These are phyloP conservation scores for Circinella umbellata DNA, from an alignment of 371 early-diverging fungal species.

Conservation along the genomic window DNA sequence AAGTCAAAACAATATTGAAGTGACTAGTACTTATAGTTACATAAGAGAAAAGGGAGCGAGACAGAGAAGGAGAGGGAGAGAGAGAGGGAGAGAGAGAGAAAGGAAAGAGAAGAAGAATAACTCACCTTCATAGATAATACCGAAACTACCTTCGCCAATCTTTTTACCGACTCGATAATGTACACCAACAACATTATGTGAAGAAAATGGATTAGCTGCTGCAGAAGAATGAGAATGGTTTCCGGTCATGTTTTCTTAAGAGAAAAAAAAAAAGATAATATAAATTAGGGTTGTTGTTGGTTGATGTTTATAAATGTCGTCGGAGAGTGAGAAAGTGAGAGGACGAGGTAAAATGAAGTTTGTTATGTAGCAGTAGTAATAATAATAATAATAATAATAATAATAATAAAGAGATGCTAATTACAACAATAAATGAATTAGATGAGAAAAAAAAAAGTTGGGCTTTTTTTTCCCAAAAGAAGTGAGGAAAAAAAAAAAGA, in stretches of 20 bases:
- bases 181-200: slow-evolving; percentile 77
- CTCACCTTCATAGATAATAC: slow-evolving; percentile 94
- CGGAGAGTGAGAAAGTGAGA: slow-evolving; percentile 23
- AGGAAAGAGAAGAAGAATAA: slow-evolving; percentile 13
- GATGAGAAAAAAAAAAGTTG: too few relatives aligned
- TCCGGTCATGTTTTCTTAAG: slow-evolving; percentile 13
- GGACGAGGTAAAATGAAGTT: not conserved
- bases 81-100: not conserved
- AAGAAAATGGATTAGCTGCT: slow-evolving; percentile 22
- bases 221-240: slow-evolving; percentile 26
- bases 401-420: too few relatives aligned
- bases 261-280: not conserved
- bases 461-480: too few relatives aligned
- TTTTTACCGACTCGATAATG: slow-evolving; percentile 91
- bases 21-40: too few relatives aligned
- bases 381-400: too few relatives aligned
- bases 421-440: not conserved
- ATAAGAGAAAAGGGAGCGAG: too few relatives aligned
- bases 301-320: not conserved
- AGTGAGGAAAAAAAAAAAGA: not conserved
- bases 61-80: too few relatives aligned
- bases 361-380: too few relatives aligned
- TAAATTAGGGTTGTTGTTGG: too few relatives aligned
- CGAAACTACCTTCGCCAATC: slow-evolving; percentile 95
- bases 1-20: too few relatives aligned